These are phyloP conservation scores for Pseudocercospora fijiensis DNA, from an alignment of 2,329 filamentous ascomycete genomes.

Conservation along the genomic window DNA sequence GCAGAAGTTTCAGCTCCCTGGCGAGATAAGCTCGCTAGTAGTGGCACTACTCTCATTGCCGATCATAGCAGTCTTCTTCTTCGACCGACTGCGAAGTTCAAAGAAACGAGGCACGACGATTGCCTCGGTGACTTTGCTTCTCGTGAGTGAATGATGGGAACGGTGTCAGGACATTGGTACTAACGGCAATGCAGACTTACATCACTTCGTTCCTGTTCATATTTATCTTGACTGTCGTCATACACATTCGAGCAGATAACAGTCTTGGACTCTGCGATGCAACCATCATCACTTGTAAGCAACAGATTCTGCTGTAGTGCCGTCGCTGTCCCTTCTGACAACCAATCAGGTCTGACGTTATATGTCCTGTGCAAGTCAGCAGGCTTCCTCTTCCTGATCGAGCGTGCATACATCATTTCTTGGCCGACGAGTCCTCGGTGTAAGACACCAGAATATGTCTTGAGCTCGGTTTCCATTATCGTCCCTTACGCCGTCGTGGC, in stretches of 20 bases:
- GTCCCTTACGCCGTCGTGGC: slow-evolving; percentile 18
- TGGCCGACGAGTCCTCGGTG: slow-evolving; percentile 22
- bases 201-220: slow-evolving; percentile 24
- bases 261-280: slow-evolving; percentile 19
- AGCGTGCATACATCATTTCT: slow-evolving; percentile 27
- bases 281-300: slow-evolving; percentile 20
- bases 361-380: slow-evolving; percentile 22
- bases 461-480: slow-evolving; percentile 22
- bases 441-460: slow-evolving; percentile 23
- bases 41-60: slow-evolving; percentile 15
- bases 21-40: slow-evolving; percentile 18
- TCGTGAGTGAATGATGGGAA: slow-evolving; percentile 9
- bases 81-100: slow-evolving; percentile 17
- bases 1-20: slow-evolving; percentile 12
- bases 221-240: slow-evolving; percentile 22
- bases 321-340: neutral
- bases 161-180: neutral
- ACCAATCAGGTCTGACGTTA: slow-evolving; percentile 20
- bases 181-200: slow-evolving; percentile 18
- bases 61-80: slow-evolving; percentile 21
- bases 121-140: slow-evolving; percentile 20
- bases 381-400: slow-evolving; percentile 25
- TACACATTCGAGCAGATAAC: slow-evolving; percentile 19
- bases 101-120: slow-evolving; percentile 14
- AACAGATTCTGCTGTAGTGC: neutral